Base-by-base conservation (phyloP, 2,329 filamentous ascomycete species). In the Neurospora crassa region DNA sequence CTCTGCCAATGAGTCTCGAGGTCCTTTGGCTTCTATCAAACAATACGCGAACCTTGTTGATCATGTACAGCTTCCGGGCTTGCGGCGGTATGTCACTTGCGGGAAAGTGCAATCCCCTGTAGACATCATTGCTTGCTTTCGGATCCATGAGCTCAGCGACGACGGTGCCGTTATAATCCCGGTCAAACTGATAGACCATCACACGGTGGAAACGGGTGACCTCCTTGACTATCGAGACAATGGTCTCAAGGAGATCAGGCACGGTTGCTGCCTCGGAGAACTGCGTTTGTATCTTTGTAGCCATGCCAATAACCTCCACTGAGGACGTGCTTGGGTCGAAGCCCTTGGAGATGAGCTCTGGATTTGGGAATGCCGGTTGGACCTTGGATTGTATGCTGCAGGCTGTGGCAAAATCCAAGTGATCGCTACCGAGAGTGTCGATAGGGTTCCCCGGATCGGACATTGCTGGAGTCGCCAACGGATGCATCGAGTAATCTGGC, bases 121-220 rank as follows among this genome's bases (percentile, higher is more conserved):
- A 97, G 0, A 97, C 82, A 79, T 97, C 94, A 70, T 90, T 90
- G 0, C 92, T 95, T 41, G 90, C 89, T n/a, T 88, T 84, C 1
- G 92, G 92, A 78, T 97, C 92, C 16, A 96, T 91, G 18, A 96
- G 83, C 79, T 97, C 94, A 0, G 93, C 93, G 2, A 97, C 93
- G 1, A 97, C 93, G 69, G 91, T 89, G 24, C 93, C 94, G 76
- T 96, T 97, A 84, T 90, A 96, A 0, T 86, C 81, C 10, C 89
- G 84, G 79, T 97, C 93, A 74, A 97, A 97, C 78, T 97, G 92
- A 77, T 97, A 97, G 1, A 97, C 87, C 92, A 97, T 94, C 68
- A 96, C 92, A 11, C 94, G 91, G 77, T 97, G 93, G 75, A 97
- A 97, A 0, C 93, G 93, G 0, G 93, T 96, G 63, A 97, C 79